Base-by-base conservation (phyloP, 2,329 filamentous ascomycete genomes). In the Rosellinia necatrix region DNA sequence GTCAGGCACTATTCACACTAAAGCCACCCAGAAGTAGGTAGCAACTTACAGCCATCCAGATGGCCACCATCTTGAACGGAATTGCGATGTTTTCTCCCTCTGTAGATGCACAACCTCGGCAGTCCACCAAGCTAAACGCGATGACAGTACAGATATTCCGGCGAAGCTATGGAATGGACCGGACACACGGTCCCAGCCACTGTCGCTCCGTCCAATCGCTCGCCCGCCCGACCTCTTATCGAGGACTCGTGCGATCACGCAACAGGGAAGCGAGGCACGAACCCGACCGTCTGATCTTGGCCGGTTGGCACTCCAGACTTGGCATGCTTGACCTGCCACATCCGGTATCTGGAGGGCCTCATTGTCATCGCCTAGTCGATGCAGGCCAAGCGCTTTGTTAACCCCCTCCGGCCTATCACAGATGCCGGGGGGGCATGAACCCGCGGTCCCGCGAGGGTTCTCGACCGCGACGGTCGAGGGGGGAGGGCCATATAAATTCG, bases 241-340 rank as follows among this genome's bases (percentile, higher is more conserved):
- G 6, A 22, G 35, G 27, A 41, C 17, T 54, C 17, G 30, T 19
- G 52, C 37, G 12, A 49, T 54, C 52, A 54, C 52, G 52, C 38
- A 43, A 54, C 30, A 43, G 10, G 10, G 2, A 19, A 6, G n/a
- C 25, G 40, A 40, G 38, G 40, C 25, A 40, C 10, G 21, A 27
- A 25, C 34, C 12, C 21, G 35, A 52, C 27, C n/a, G 27, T 47
- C 24, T 35, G 30, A 41, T 30, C 53, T 56, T 56, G 53, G 53
- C 53, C 17, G 9, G 21, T 46, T 50, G 53, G 34, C 41, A 35
- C 22, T 22, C 15, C n/a, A n/a, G 47, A 47, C 53, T 56, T 56
- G 47, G 41, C 53, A 29, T 51, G 9, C 47, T 51, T 56, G 34
- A 56, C 53, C 41, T 56, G 34, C 47, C 53, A 12, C 21, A 51